Evolutionary conservation across 257 asterid species (phyloP), one percentile per base, ranked within the genome.

Genomic region (Vinca minor): DNA sequence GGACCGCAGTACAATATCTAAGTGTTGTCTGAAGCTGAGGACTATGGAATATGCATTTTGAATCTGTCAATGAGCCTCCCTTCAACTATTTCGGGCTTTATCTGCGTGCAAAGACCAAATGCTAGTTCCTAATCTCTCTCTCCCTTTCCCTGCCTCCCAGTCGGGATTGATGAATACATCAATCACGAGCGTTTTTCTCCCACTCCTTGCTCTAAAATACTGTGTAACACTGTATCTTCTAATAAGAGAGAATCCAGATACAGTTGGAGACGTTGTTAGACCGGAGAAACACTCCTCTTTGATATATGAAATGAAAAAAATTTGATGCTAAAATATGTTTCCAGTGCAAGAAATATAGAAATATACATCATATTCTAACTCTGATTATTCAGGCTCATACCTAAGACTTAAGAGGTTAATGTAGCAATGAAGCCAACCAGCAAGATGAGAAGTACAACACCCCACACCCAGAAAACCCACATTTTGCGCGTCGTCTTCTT

Each of bases 1-100:
- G 98, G 98, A 88, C 87, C 7, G 96, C 98, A 4, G 62, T 62
- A 65, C 98, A 91, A 69, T 82, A 78, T 23, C 60, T 91, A 55
- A 78, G 80, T 74, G 73, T 91, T 65, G 80, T 77, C 66, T 86
- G 81, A 84, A 59, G 66, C 54, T 62, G 72, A 32, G 82, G 35
- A 15, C 29, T 21, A 62, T 68, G 55, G 5, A 60, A 29, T 13
- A 56, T 54, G 59, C 44, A 58, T 45, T 48, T 65, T 60, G 47
- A 44, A 49, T 28, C 57, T 63, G 44, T 66, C 29, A 39, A 68
- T 63, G 50, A 36, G 59, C 38, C 23, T 4, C 28, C 62, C 21
- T 56, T 36, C 59, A 50, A 59, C 23, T 31, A 41, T 56, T 21
- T 48, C 44, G 9, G 32, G 6, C 12, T 32, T 38, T 21, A 12